Evolutionary conservation across 2,329 filamentous ascomycete species (phyloP), one percentile per base, ranked within the genome.

Genomic region (Fusarium transvaalense): DNA sequence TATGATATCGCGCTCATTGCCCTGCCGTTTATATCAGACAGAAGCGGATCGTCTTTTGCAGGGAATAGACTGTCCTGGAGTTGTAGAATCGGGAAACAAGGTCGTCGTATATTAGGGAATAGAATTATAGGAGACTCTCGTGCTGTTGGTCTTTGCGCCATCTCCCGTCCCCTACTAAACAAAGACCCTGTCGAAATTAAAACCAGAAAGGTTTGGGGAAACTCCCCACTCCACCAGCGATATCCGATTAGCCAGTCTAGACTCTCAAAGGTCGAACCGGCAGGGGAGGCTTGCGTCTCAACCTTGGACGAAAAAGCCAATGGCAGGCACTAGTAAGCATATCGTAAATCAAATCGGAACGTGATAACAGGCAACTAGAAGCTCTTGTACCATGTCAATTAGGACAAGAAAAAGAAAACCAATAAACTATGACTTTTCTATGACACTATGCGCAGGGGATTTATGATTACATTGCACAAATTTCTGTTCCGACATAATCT

Each of bases 141-240:
- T 59, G 23, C 37, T 50, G 27, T 34, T 64, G 43, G 46, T 43
- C 39, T 29, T 34, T 54, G 45, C 43, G 58, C 41, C 37, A 37
- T 29, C 47, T 61, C 50, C 60, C 48, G 47, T 70, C 46, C 48
- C 52, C 61, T 57, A 64, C 46, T 38, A 53, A 52, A 41, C 31
- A 52, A 64, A 45, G 63, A 52, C 67, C 67, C 63, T 68, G 58
- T 66, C 45, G 50, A 61, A 62, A 63, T 71, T 69, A 69, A 69
- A 69, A 53, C 56, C 60, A 54, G 47, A 68, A 57, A 37, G 48
- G 61, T 55, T 68, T 60, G 64, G 64, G 67, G 64, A 55, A 69
- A 58, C 58, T 69, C 51, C 50, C 54, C 53, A 52, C 61, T 56
- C 61, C 61, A 59, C 61, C 39, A n/a, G 46, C n/a, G 37, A 19